A percentile compares a stretch with the other conserved stretches of the same genome.
Conservation (phyloP, 2,329 filamentous ascomycete species). For the Aspergillus sergii region DNA sequence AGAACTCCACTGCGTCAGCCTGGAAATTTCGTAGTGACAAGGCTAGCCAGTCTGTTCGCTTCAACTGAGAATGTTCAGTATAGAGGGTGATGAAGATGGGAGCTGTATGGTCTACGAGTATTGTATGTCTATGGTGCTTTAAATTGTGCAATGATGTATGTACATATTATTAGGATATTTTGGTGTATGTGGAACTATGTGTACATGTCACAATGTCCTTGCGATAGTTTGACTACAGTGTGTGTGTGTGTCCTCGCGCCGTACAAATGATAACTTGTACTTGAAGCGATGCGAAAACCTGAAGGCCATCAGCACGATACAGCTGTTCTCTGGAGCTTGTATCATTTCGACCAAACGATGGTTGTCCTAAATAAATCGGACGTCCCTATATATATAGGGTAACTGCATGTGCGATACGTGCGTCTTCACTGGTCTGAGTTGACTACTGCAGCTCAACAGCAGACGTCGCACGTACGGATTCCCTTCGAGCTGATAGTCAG, state of each 20-base stretch:
- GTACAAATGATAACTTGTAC: not conserved
- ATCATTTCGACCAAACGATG: not conserved
- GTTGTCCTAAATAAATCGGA: not conserved
- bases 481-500: not conserved
- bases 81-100: not conserved
- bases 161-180: not conserved
- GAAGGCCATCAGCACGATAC: not conserved
- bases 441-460: not conserved
- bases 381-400: not conserved
- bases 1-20: not conserved
- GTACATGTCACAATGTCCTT: not conserved
- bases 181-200: not conserved
- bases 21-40: not conserved
- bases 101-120: not conserved
- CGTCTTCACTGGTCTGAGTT: not conserved
- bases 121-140: not conserved
- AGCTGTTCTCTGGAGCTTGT: not conserved
- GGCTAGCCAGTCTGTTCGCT: slow-evolving; percentile 3
- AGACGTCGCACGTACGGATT: not conserved
- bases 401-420: not conserved
- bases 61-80: not conserved
- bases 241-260: not conserved
- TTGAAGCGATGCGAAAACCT: not conserved
- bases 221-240: not conserved
- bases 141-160: not conserved